These are phyloP conservation scores for Paraconiothyrium brasiliense DNA, from an alignment of 2,329 filamentous ascomycete species.

Conservation along the genomic window DNA sequence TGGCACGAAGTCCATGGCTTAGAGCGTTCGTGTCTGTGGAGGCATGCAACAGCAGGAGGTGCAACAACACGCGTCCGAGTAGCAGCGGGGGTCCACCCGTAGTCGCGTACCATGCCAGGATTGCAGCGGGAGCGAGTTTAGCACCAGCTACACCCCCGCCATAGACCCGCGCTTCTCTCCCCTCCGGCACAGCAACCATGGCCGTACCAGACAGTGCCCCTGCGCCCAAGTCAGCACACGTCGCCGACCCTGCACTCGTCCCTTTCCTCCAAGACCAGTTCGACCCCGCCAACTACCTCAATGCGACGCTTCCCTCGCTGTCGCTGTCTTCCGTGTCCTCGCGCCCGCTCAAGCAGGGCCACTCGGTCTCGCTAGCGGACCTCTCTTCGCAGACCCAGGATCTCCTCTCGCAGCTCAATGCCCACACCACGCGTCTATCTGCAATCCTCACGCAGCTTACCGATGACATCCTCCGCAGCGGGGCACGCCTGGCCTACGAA, in stretches of 20 bases:
- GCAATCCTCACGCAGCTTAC: slow-evolving; percentile 86
- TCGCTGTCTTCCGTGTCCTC: slow-evolving; percentile 57
- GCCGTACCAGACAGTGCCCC: slow-evolving; percentile 33
- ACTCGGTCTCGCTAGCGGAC: slow-evolving; percentile 72
- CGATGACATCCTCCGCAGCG: slow-evolving; percentile 91
- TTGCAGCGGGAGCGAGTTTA: slow-evolving; percentile 10
- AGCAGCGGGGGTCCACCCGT: not conserved
- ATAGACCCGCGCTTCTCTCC: not conserved
- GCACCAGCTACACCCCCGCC: not conserved
- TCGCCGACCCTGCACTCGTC: slow-evolving; percentile 75
- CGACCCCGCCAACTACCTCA: slow-evolving; percentile 86
- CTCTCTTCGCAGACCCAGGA: slow-evolving; percentile 83
- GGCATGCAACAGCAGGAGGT: not conserved
- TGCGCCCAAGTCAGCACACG: slow-evolving; percentile 58
- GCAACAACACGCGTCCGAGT: not conserved
- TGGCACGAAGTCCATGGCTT: no score
- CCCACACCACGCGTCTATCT: slow-evolving; percentile 85
- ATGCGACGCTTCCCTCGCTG: slow-evolving; percentile 77
- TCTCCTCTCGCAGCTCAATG: slow-evolving; percentile 86
- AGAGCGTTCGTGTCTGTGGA: no score
- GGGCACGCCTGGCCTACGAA: slow-evolving; percentile 89
- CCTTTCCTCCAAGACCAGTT: slow-evolving; percentile 81
- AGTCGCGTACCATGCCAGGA: not conserved
- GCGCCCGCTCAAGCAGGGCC: slow-evolving; percentile 49
- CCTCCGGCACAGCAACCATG: slow-evolving; percentile 28